Conservation (phyloP, 176 grass and related monocot genomes). For the Zea luxurians region DNA sequence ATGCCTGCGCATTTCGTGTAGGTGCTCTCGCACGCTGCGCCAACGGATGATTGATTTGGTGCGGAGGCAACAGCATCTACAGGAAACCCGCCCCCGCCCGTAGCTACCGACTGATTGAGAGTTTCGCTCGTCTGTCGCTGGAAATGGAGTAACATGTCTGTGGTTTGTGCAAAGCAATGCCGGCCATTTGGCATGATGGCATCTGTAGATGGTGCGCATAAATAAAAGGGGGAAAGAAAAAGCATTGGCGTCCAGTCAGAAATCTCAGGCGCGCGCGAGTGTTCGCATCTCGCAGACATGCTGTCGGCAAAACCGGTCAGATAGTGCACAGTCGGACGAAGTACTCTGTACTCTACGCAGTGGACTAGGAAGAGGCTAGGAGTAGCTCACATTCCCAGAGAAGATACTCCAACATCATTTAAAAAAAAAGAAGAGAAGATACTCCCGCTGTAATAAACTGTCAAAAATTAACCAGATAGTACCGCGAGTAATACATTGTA, state of each 20-base stretch:
- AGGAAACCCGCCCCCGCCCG: neutral
- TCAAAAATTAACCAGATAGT: neutral
- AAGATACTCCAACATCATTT: neutral
- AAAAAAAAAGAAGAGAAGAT: neutral
- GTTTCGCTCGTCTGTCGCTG: slow-evolving; percentile 15
- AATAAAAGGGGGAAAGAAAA: neutral
- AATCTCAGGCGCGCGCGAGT: neutral
- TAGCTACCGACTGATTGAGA: neutral
- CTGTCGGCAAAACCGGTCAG: neutral
- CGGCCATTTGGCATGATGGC: neutral
- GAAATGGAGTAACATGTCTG: neutral
- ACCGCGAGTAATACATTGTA: too few species aligned
- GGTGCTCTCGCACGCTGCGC: neutral
- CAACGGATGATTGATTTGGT: slow-evolving; percentile 15
- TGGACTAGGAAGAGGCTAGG: too few species aligned
- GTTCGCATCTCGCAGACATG: neutral
- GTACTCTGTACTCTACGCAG: too few species aligned
- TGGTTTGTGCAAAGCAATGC: neutral
- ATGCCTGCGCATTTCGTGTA: neutral
- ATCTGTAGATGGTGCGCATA: neutral
- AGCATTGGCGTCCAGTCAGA: neutral
- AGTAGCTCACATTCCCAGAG: slow-evolving; percentile 4
- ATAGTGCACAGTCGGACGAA: too few species aligned
- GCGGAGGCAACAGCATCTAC: neutral
- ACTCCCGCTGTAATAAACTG: neutral